Conservation (phyloP, 345 rosid species). For the Anacardium occidentale region DNA sequence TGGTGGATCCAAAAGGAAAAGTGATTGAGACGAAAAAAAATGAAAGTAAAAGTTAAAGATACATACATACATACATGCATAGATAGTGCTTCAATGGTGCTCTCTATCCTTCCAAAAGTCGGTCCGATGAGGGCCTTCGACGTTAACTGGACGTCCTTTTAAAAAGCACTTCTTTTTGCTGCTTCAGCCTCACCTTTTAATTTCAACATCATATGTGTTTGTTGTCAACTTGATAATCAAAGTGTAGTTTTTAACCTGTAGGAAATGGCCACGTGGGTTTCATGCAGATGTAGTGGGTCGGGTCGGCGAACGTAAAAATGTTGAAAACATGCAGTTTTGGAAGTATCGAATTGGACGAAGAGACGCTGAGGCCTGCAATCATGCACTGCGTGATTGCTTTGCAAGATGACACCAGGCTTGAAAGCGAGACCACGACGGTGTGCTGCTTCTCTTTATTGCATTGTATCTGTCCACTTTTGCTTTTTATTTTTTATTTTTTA, state of each 20-base stretch:
- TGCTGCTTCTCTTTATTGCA: neutral
- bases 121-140: slow-evolving; percentile 18
- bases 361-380: neutral
- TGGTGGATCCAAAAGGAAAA: slow-evolving; percentile 15
- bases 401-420: neutral
- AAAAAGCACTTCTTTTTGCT: slow-evolving; percentile 28
- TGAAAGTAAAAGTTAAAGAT: slow-evolving; percentile 11
- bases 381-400: neutral
- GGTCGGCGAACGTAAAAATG: slow-evolving; percentile 6
- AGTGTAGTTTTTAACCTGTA: neutral
- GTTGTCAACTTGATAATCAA: too few relatives aligned
- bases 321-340: slow-evolving; percentile 10
- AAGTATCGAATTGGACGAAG: slow-evolving; percentile 4
- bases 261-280: neutral
- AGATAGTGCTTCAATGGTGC: slow-evolving; percentile 27
- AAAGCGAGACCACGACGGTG: neutral
- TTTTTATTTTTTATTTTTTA: neutral
- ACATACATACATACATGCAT: slow-evolving; percentile 20
- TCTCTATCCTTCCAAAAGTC: slow-evolving; percentile 32
- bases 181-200: neutral
- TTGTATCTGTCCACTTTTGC: neutral
- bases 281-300: slow-evolving; percentile 1
- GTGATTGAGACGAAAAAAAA: slow-evolving; percentile 3
- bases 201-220: too few relatives aligned
- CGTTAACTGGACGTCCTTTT: slow-evolving; percentile 28